phyloP scores from a whole-genome alignment of 1,284 basidiomycete genomes.

The Austroboletus sp. region DNA sequence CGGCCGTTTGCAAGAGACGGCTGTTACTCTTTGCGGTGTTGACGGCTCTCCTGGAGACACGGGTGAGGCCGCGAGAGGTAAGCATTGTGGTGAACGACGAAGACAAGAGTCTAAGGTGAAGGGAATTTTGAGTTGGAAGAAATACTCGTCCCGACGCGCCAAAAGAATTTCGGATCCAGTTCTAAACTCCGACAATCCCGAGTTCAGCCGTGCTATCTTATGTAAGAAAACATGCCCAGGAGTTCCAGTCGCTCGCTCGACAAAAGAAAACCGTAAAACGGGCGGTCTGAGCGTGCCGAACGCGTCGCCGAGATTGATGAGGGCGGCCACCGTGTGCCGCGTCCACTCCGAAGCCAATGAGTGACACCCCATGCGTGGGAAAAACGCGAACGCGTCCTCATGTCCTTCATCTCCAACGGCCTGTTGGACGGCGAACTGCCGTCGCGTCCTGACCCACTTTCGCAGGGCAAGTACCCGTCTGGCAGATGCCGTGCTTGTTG shows the following conservation, averaged over 20 bases:
- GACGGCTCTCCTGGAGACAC: constrained; percentile 74
- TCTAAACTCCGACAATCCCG: constrained; percentile 29
- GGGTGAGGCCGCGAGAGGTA: constrained; percentile 74
- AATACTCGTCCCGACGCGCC: constrained; percentile 26
- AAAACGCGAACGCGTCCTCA: constrained; percentile 11
- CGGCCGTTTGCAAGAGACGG: constrained; percentile 71
- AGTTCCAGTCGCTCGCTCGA: too few species aligned
- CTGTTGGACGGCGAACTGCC: constrained; percentile 20
- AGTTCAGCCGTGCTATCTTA: constrained; percentile 29
- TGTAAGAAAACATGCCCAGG: constrained; percentile 7
- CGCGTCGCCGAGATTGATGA: too few species aligned
- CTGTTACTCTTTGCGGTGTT: constrained; percentile 65
- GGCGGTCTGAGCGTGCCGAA: too few species aligned
- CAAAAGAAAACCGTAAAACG: too few species aligned
- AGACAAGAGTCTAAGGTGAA: constrained; percentile 18
- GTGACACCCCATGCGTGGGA: constrained; percentile 20
- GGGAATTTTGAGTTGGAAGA: constrained; percentile 23
- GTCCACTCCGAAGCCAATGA: background rate
- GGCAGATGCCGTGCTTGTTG: background rate
- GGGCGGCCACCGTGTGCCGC: too few species aligned
- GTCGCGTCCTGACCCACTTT: constrained; percentile 6
- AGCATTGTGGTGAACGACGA: constrained; percentile 58
- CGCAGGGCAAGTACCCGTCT: constrained; percentile 24
- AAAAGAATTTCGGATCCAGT: constrained; percentile 22
- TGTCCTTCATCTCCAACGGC: constrained; percentile 29